These are phyloP conservation scores for Auricularia heimuer DNA, from an alignment of 768 basidiomycete species.

Conservation along the genomic window DNA sequence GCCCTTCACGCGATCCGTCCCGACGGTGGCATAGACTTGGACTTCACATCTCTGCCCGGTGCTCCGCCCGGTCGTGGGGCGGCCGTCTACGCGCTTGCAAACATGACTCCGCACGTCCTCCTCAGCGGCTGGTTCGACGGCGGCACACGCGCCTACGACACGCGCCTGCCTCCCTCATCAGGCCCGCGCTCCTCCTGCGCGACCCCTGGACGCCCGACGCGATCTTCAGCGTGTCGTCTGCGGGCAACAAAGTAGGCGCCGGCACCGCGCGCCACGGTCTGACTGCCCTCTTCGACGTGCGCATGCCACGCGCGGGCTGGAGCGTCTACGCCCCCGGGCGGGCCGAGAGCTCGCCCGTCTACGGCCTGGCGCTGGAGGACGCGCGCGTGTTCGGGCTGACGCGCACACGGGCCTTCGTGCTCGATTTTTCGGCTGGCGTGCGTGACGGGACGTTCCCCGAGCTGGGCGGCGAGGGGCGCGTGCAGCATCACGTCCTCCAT, in stretches of 20 bases:
- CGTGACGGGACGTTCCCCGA: neutral
- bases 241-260: neutral
- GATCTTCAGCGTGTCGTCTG: neutral
- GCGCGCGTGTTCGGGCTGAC: neutral
- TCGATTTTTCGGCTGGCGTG: neutral
- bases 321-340: neutral
- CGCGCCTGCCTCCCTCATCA: neutral
- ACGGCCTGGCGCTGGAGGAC: neutral
- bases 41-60: neutral
- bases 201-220: neutral
- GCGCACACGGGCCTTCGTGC: neutral
- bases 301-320: neutral
- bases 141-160: neutral
- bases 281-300: neutral
- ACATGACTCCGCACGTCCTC: neutral
- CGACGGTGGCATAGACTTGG: neutral
- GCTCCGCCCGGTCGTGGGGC: neutral
- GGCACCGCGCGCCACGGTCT: neutral
- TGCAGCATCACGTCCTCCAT: neutral
- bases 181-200: neutral
- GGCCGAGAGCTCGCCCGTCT: neutral
- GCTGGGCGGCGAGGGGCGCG: neutral
- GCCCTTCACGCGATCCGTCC: neutral
- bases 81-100: neutral
- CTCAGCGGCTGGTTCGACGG: constrained; percentile 3